Conservation (phyloP, 2,329 filamentous ascomycete species). For the Penicillium brasilianum region DNA sequence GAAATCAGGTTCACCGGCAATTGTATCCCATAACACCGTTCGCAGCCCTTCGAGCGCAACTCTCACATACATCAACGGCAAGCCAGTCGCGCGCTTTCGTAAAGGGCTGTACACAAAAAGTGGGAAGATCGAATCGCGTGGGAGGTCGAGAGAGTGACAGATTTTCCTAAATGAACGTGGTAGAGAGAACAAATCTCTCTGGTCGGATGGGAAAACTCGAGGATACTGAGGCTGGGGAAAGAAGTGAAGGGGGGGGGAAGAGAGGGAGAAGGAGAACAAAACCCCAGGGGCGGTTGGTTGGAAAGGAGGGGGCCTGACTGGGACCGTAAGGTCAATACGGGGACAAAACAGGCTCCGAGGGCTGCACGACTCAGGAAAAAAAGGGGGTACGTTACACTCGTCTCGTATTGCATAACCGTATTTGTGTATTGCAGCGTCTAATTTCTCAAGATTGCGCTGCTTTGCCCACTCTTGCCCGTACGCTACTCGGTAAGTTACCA, state of each 20-base stretch:
- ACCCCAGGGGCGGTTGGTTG: conserved; percentile 18
- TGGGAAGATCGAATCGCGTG: conserved; percentile 16
- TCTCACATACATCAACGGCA: conserved; percentile 39
- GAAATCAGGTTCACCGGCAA: not conserved
- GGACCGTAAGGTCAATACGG: not conserved
- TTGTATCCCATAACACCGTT: not conserved
- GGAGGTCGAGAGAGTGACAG: conserved; percentile 33
- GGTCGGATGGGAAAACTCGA: conserved; percentile 48
- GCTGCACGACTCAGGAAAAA: too few species aligned
- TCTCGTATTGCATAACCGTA: not conserved
- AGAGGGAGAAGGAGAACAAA: conserved; percentile 29
- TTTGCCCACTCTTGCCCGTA: not conserved
- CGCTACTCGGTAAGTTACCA: not conserved
- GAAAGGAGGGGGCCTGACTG: conserved; percentile 20
- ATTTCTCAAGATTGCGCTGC: not conserved
- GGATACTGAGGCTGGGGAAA: conserved; percentile 24
- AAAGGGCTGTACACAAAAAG: conserved; percentile 35
- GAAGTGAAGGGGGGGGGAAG: conserved; percentile 20
- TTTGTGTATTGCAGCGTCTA: not conserved
- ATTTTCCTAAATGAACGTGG: conserved; percentile 48
- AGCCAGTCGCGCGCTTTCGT: conserved; percentile 35
- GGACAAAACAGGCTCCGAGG: not conserved
- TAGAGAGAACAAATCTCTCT: conserved; percentile 47
- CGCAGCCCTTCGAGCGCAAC: conserved; percentile 3
- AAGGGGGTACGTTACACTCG: not conserved